Evolutionary conservation across 495 filamentous ascomycete species (phyloP).

Genomic region (Recurvomyces mirabilis): DNA sequence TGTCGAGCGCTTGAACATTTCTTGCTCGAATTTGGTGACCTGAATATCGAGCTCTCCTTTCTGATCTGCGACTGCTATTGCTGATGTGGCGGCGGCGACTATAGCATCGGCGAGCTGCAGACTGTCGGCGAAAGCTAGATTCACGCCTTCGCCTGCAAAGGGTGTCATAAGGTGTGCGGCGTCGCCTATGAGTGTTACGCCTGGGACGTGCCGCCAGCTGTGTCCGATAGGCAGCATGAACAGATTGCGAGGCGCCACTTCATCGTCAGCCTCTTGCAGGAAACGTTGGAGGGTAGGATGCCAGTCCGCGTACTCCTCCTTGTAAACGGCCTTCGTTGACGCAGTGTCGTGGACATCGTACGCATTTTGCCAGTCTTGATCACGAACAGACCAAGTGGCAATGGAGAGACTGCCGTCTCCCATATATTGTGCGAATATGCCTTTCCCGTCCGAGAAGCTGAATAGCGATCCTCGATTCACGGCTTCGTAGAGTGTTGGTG

Average conservation of each 20-base stretch:
- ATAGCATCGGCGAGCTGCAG: conserved; percentile 35
- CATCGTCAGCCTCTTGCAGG: conserved; percentile 9
- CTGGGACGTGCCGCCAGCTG: conserved; percentile 36
- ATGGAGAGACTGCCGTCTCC: conserved; percentile 35
- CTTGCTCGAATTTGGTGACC: conserved; percentile 19
- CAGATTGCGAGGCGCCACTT: conserved; percentile 23
- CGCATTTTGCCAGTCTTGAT: conserved; percentile 34
- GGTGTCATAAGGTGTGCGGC: conserved; percentile 54
- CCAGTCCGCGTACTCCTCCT: conserved; percentile 14
- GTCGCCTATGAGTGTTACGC: conserved; percentile 48
- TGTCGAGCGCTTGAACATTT: conserved; percentile 20
- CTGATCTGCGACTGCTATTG: background rate
- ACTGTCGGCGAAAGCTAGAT: conserved; percentile 48
- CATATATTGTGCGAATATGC: conserved; percentile 33
- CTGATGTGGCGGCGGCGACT: conserved; percentile 3
- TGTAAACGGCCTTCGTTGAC: conserved; percentile 4
- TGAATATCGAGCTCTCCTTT: conserved; percentile 9
- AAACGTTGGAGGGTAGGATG: conserved; percentile 4
- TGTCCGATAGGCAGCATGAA: conserved; percentile 45
- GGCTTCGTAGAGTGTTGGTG: conserved; percentile 31
- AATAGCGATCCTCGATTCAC: conserved; percentile 38
- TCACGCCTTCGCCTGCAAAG: conserved; percentile 52
- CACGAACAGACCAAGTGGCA: conserved; percentile 24
- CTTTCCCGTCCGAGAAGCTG: conserved; percentile 31
- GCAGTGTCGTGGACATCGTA: conserved; percentile 18